A percentile compares a stretch with the other conserved stretches of the same genome.
Conservation (phyloP, 352 stramenopile genomes). For the Phytophthora crassamura region DNA sequence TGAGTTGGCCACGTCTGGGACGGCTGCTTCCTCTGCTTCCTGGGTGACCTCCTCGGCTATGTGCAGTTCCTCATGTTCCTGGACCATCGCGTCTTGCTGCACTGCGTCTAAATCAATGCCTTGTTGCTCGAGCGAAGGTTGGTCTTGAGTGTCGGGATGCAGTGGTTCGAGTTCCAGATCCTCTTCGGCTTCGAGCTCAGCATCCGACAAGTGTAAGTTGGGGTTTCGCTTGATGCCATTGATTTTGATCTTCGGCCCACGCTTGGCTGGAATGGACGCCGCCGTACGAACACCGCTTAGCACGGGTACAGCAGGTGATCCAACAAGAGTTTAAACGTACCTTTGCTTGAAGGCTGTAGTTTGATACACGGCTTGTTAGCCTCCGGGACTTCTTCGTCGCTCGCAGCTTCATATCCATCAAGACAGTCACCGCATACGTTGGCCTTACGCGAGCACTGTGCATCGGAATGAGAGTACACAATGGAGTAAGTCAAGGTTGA, state of each 20-base stretch:
- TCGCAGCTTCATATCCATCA: constrained; percentile 44
- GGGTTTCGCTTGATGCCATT: constrained; percentile 72
- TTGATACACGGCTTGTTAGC: constrained; percentile 50
- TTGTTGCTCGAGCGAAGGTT: neutral
- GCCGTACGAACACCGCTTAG: neutral
- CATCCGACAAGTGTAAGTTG: constrained; percentile 28
- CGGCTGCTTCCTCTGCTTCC: neutral
- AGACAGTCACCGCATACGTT: constrained; percentile 81
- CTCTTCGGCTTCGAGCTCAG: constrained; percentile 11
- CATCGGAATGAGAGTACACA: neutral
- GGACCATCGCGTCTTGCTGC: neutral
- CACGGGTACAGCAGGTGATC: neutral
- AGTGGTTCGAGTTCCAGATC: neutral
- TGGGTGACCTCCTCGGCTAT: neutral
- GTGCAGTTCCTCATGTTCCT: neutral
- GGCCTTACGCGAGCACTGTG: constrained; percentile 50
- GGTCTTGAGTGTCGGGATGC: neutral
- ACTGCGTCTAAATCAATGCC: neutral
- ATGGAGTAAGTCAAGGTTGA: neutral
- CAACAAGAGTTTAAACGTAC: constrained; percentile 10
- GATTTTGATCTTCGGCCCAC: constrained; percentile 59
- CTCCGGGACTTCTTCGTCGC: constrained; percentile 12
- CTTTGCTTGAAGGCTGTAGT: constrained; percentile 8
- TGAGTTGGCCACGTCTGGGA: no score
- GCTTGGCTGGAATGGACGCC: constrained; percentile 4